phyloP scores from a whole-genome alignment of 2,329 filamentous ascomycete species.

The Xylaria polymorpha region DNA sequence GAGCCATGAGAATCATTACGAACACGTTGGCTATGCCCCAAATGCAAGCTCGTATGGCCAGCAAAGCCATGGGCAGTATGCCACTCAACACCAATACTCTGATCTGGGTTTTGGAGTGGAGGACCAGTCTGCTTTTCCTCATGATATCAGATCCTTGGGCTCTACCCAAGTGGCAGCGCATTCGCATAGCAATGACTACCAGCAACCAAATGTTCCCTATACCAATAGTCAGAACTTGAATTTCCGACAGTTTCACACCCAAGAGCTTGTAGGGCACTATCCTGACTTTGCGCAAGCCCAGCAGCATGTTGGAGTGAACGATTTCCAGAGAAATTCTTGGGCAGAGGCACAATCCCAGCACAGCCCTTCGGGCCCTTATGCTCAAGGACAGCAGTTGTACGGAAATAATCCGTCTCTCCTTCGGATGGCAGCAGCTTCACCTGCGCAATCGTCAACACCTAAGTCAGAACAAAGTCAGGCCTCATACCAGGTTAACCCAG shows the following conservation, averaged over 20 bases:
- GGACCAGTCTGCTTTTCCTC: conserved; percentile 15
- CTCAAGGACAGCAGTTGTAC: conserved; percentile 32
- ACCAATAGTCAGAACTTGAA: conserved; percentile 30
- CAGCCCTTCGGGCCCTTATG: conserved; percentile 14
- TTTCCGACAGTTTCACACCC: conserved; percentile 27
- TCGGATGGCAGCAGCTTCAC: conserved; percentile 19
- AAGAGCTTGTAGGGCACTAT: conserved; percentile 24
- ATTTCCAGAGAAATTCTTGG: conserved; percentile 32
- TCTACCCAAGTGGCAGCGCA: conserved; percentile 20
- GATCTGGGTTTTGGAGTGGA: conserved; percentile 30
- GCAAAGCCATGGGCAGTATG: conserved; percentile 30
- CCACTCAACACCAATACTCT: conserved; percentile 28
- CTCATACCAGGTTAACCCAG: conserved; percentile 28
- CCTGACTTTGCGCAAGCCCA: conserved; percentile 24
- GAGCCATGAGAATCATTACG: conserved; percentile 25
- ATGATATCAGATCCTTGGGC: conserved; percentile 24
- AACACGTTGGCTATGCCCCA: conserved; percentile 23
- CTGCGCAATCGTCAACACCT: conserved; percentile 24
- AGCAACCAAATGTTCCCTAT: conserved; percentile 28
- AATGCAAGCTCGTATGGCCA: conserved; percentile 27
- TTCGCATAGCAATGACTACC: conserved; percentile 25
- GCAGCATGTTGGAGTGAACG: conserved; percentile 30
- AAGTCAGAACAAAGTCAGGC: conserved; percentile 28
- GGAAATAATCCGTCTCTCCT: conserved; percentile 17
- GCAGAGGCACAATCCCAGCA: conserved; percentile 23